These are phyloP conservation scores for Clonostachys byssicola DNA, from an alignment of 2,329 filamentous ascomycete genomes.

Conservation along the genomic window DNA sequence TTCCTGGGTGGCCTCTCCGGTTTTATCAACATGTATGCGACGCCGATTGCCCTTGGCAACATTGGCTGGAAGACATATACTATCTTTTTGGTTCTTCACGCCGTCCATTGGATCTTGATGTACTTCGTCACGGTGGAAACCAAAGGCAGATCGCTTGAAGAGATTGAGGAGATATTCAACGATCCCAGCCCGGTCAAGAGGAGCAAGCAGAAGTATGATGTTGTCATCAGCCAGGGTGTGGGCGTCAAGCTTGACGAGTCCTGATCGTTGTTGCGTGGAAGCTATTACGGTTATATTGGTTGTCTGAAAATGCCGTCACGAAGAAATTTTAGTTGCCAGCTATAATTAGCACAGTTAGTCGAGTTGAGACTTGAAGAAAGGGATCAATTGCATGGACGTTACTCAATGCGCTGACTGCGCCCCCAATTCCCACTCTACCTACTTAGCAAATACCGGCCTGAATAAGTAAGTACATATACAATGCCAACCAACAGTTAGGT, in stretches of 20 bases:
- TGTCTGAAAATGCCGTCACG: too few relatives aligned
- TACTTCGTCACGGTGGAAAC: constrained; percentile 36
- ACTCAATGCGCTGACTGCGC: too few relatives aligned
- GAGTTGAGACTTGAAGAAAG: too few relatives aligned
- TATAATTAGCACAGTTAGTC: too few relatives aligned
- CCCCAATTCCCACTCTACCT: too few relatives aligned
- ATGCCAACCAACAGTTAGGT: too few relatives aligned
- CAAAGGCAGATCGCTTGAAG: constrained; percentile 47
- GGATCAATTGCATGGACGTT: too few relatives aligned
- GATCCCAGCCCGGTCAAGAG: constrained; percentile 18
- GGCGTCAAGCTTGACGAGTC: constrained; percentile 3
- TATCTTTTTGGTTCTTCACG: constrained; percentile 37
- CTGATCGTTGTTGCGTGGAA: neutral
- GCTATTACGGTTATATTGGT: too few relatives aligned
- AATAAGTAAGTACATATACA: too few relatives aligned
- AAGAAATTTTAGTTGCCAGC: too few relatives aligned
- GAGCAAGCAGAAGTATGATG: constrained; percentile 4
- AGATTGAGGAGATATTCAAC: constrained; percentile 52
- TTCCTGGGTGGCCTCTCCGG: constrained; percentile 21
- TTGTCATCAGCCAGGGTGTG: constrained; percentile 5
- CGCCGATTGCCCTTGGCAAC: constrained; percentile 35
- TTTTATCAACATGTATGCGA: constrained; percentile 29
- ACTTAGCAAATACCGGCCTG: too few relatives aligned
- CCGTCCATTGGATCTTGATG: constrained; percentile 7
- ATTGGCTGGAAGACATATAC: constrained; percentile 36